These are phyloP conservation scores for Scheffersomyces stambukii DNA, from an alignment of 1,139 yeast species.

Conservation along the genomic window DNA sequence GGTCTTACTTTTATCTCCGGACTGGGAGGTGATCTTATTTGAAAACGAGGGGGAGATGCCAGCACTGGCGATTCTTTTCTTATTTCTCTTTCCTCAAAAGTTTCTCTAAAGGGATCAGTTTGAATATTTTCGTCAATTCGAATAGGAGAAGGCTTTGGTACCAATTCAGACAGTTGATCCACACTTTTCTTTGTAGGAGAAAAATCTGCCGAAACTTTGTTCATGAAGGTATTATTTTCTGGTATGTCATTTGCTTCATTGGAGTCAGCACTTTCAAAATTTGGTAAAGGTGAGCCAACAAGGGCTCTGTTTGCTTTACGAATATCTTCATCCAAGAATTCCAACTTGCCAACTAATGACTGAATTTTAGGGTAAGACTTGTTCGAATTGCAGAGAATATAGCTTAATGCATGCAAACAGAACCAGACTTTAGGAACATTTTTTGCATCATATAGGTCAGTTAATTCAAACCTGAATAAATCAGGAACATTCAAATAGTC, in stretches of 20 bases:
- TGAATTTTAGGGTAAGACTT: constrained; percentile 59
- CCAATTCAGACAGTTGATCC: too few relatives aligned
- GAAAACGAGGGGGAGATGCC: neutral
- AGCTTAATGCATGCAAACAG: constrained; percentile 86
- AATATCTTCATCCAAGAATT: constrained; percentile 66
- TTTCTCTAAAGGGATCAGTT: constrained; percentile 14
- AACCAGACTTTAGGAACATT: constrained; percentile 93
- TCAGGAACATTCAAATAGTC: constrained; percentile 77
- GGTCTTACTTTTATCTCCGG: neutral
- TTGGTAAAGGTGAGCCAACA: constrained; percentile 59
- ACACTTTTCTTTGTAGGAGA: constrained; percentile 1
- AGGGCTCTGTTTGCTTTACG: constrained; percentile 64
- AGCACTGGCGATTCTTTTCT: too few relatives aligned
- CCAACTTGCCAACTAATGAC: constrained; percentile 58
- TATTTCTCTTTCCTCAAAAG: constrained; percentile 1
- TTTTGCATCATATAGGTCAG: constrained; percentile 89
- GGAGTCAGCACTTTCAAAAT: constrained; percentile 48
- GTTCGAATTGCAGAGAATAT: constrained; percentile 50
- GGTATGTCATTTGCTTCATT: constrained; percentile 14
- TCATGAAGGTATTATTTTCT: constrained; percentile 22
- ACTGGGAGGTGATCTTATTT: neutral
- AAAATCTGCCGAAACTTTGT: constrained; percentile 13
- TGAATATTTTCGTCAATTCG: too few relatives aligned
- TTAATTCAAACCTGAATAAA: constrained; percentile 81
- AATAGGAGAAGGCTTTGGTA: too few relatives aligned